Evolutionary conservation across 1,284 basidiomycete species (phyloP).

Genomic region (Boletus mariae): DNA sequence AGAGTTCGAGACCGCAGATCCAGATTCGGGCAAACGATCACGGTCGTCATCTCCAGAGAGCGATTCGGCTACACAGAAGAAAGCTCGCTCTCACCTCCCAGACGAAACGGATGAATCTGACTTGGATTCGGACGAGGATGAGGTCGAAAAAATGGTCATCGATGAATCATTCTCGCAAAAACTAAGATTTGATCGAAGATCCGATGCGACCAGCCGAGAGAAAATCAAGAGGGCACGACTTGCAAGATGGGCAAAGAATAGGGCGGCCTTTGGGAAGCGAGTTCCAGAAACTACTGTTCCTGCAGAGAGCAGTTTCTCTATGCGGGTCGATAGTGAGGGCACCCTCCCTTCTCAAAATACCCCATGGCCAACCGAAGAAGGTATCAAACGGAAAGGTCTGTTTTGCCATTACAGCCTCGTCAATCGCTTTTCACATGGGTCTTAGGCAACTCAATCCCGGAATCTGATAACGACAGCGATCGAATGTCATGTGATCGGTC

Average conservation of each 20-base stretch:
- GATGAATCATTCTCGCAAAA: constrained; percentile 37
- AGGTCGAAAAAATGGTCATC: constrained; percentile 54
- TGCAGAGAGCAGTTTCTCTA: constrained; percentile 30
- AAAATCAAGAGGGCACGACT: constrained; percentile 21
- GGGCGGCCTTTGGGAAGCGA: constrained; percentile 11
- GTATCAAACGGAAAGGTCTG: constrained; percentile 48
- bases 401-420: not conserved
- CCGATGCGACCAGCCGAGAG: constrained; percentile 20
- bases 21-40: constrained; percentile 27
- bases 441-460: constrained; percentile 14
- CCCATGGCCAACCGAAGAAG: constrained; percentile 22
- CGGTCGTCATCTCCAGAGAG: constrained; percentile 29
- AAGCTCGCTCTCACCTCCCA: constrained; percentile 19
- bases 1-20: constrained; percentile 9
- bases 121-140: constrained; percentile 45
- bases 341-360: constrained; percentile 12
- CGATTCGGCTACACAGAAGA: constrained; percentile 23
- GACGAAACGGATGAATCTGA: constrained; percentile 7
- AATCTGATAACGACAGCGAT: constrained; percentile 16
- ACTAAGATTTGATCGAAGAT: constrained; percentile 10
- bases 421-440: constrained; percentile 9
- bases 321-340: constrained; percentile 27
- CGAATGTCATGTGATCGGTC: constrained; percentile 24
- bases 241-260: constrained; percentile 29
- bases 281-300: constrained; percentile 8